Evolutionary conservation across 1,284 basidiomycete genomes (phyloP).

Genomic region (Boletellus deceptivus): DNA sequence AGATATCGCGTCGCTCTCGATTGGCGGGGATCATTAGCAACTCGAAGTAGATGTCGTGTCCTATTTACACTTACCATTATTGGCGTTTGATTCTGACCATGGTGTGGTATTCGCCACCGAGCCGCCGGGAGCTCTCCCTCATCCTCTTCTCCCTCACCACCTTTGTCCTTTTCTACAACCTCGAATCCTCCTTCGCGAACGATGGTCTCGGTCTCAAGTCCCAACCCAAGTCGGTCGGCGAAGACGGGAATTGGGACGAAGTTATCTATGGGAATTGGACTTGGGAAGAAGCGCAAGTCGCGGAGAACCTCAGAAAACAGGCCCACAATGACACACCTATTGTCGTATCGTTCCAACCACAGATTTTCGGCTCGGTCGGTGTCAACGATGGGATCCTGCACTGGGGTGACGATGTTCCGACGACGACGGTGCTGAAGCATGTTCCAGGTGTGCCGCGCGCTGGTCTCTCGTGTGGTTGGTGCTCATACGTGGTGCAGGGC

Average conservation of each 20-base stretch:
- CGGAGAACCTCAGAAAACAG: conserved; percentile 43
- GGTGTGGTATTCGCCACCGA: conserved; percentile 60
- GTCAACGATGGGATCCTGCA: conserved; percentile 50
- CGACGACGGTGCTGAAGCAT: conserved; percentile 53
- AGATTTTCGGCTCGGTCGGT: conserved; percentile 41
- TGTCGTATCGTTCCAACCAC: conserved; percentile 19
- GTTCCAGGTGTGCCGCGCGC: conserved; percentile 48
- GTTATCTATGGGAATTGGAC: conserved; percentile 65
- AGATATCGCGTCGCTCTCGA: conserved; percentile 26
- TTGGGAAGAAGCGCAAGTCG: conserved; percentile 58
- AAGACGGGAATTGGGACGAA: conserved; percentile 52
- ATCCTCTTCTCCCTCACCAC: conserved; percentile 56
- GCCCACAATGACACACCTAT: conserved; percentile 8
- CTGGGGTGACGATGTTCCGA: conserved; percentile 55
- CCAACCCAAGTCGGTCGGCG: conserved; percentile 30
- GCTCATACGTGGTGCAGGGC: conserved; percentile 48
- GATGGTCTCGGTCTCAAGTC: conserved; percentile 40
- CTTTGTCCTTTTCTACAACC: conserved; percentile 66
- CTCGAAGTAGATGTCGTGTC: too few relatives aligned
- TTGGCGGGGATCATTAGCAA: conserved; percentile 2
- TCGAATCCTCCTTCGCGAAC: conserved; percentile 54
- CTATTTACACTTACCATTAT: neutral
- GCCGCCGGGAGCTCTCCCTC: conserved; percentile 62
- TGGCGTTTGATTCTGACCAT: conserved; percentile 27
- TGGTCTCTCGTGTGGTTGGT: conserved; percentile 4